Evolutionary conservation across 805 yeast species (phyloP), one percentile per base, ranked within the genome.

Genomic region (Ogataea henricii): DNA sequence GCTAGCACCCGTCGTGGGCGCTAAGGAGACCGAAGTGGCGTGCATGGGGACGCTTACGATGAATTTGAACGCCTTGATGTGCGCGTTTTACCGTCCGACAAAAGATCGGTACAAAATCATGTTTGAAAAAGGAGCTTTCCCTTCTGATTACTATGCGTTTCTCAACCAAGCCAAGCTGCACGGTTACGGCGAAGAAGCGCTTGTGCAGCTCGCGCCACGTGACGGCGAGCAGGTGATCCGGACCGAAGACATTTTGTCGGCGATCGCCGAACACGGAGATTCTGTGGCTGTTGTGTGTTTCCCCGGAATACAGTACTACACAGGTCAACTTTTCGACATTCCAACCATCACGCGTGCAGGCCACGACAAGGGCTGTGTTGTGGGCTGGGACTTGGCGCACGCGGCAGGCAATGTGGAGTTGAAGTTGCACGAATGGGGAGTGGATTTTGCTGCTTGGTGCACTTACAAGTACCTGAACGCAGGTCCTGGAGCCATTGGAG

Each of bases 311-410:
- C 98, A 91, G 63, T 91, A 85, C 70, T 92, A 90, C 66, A 81
- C 97, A 1, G 98, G 98, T 6, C 98, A 91, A 66, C 72, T 74
- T 21, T 90, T 91, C 59, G 88, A 89, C 43, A 87, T 91, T 30
- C 74, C 73, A 42, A 64, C 64, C n/a, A 89, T 91, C 57, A 90
- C 97, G 1, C 58, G 60, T 7, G 70, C 69, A 40, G 90, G 85
- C 4, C 83, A 87, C 48, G 55, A 60, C 17, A 62, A 59, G 48
- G 78, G 69, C 21, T 75, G 87, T 29, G 70, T 78, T 1, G 87
- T 84, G 23, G 97, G 97, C 1, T 91, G 97, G 97, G 98, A 91
- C 65, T 73, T 91, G 56, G 98, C 98, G 1, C 98, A 91, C 64
- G 96, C 95, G 1, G 92, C 76, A 1, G 98, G 97, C 2, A 92